Evolutionary conservation across 495 filamentous ascomycete species (phyloP).

Genomic region (Aspergillus bridgeri): DNA sequence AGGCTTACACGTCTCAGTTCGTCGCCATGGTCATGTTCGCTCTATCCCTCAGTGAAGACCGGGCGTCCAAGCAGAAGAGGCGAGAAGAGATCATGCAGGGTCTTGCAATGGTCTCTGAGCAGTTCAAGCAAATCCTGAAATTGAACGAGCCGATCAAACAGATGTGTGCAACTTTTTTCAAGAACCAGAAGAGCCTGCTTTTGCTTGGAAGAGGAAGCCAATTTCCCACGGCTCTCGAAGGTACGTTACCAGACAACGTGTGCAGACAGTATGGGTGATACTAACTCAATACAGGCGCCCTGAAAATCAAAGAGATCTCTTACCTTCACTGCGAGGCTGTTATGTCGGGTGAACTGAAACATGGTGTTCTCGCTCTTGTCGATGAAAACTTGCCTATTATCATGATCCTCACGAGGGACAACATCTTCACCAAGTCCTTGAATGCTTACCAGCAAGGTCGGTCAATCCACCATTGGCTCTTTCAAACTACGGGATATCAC

Average conservation of each 20-base stretch:
- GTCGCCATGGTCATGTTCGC: slow-evolving; percentile 99
- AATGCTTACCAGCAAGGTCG: slow-evolving; percentile 98
- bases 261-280: background rate
- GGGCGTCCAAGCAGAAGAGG: slow-evolving; percentile 88
- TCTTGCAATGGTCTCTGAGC: slow-evolving; percentile 76
- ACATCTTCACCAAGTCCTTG: slow-evolving; percentile 92
- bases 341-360: slow-evolving; percentile 99
- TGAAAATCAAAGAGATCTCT: slow-evolving; percentile 99
- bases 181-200: slow-evolving; percentile 93
- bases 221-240: slow-evolving; percentile 95
- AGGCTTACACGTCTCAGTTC: slow-evolving; percentile 98
- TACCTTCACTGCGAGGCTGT: slow-evolving; percentile 99
- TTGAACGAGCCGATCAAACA: slow-evolving; percentile 92
- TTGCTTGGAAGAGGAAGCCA: slow-evolving; percentile 92
- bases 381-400: slow-evolving; percentile 98
- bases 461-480: slow-evolving; percentile 20
- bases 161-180: slow-evolving; percentile 84
- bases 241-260: slow-evolving; percentile 29
- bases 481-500: background rate
- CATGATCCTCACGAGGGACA: slow-evolving; percentile 96
- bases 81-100: slow-evolving; percentile 97
- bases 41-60: slow-evolving; percentile 89
- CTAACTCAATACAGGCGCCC: slow-evolving; percentile 53
- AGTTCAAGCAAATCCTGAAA: slow-evolving; percentile 87
- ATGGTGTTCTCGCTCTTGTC: slow-evolving; percentile 93